Percentiles rank a stretch among this genome's conserved stretches.
phyloP scores from a whole-genome alignment of 1,284 basidiomycete genomes.

The Trametes pubescens region DNA sequence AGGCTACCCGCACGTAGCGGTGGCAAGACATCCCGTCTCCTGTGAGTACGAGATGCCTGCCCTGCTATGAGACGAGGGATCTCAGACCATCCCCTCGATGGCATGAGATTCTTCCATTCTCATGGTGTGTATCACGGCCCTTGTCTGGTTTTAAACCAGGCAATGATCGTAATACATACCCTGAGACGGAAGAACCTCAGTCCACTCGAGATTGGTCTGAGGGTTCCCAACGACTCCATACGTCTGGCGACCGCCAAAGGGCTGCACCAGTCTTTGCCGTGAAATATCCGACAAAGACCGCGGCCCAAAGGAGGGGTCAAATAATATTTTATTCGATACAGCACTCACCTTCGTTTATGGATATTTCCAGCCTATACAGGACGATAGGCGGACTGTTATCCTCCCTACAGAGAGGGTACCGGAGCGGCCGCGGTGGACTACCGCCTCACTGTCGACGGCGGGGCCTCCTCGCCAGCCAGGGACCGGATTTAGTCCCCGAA shows the following conservation, averaged over 20 bases:
- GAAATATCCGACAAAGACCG: neutral
- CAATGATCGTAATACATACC: slow-evolving; percentile 39
- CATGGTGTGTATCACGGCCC: slow-evolving; percentile 46
- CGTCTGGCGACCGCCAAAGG: neutral
- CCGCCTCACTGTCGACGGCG: neutral
- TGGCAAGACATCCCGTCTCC: neutral
- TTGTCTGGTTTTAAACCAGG: slow-evolving; percentile 29
- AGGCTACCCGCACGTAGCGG: neutral
- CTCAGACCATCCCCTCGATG: slow-evolving; percentile 5
- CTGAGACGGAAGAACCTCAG: slow-evolving; percentile 43
- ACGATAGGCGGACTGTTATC: too few species aligned
- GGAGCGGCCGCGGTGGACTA: too few species aligned
- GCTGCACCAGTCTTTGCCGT: neutral
- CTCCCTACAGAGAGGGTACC: too few species aligned
- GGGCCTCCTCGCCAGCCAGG: neutral
- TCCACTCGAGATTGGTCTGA: slow-evolving; percentile 21
- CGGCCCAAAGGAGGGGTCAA: neutral
- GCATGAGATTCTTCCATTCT: slow-evolving; percentile 48
- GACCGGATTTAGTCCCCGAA: too few species aligned
- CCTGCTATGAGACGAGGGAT: neutral
- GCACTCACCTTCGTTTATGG: neutral
- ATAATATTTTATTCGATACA: neutral
- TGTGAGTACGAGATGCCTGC: neutral
- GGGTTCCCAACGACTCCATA: neutral
- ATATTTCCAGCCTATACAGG: too few species aligned